Evolutionary conservation across 129 eudicot species (phyloP), one percentile per base, ranked within the genome.

Genomic region (Escallonia herrerae): DNA sequence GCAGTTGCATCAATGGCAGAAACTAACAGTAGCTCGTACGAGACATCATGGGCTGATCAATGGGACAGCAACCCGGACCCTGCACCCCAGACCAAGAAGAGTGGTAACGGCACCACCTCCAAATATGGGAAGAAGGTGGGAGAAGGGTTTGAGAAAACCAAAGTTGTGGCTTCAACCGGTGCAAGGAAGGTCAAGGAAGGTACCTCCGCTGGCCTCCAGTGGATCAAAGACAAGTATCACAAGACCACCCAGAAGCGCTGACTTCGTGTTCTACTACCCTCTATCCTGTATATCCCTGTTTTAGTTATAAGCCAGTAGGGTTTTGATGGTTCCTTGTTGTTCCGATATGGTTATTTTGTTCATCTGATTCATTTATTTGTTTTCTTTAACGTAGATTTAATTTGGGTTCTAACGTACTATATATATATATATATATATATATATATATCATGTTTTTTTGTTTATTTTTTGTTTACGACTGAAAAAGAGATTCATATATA

Each of bases 151-250:
- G 85, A 55, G 65, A 83, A 84, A 79, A 84, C 90, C 5, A 81
- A 75, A 63, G 80, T 71, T 10, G 86, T 72, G 68, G 80, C 86
- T 14, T 67, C 68, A 3, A 56, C 38, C 43, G 90, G 90, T 2
- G 63, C 73, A n/a, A 78, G 81, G 57, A 84, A 84, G 68, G 76
- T 84, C 12, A 84, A 84, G 63, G 69, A 67, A 13, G 86, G 76
- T 0, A 70, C 90, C 10, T 69, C 83, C 7, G 59, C 75, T 7
- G 76, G 90, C 22, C 6, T 81, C 37, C 73, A 68, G 22, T 84
- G 90, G 90, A 78, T 84, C 72, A 84, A 84, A 72, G 75, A 81
- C 45, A 81, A 84, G 77, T 81, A 81, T 72, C 82, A 84, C 4
- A 84, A 81, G 51, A 68, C 90, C 33, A 74, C 90, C 71, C 79